phyloP scores from a whole-genome alignment of 768 basidiomycete genomes.

The Boletus pseudo-olivaceus region DNA sequence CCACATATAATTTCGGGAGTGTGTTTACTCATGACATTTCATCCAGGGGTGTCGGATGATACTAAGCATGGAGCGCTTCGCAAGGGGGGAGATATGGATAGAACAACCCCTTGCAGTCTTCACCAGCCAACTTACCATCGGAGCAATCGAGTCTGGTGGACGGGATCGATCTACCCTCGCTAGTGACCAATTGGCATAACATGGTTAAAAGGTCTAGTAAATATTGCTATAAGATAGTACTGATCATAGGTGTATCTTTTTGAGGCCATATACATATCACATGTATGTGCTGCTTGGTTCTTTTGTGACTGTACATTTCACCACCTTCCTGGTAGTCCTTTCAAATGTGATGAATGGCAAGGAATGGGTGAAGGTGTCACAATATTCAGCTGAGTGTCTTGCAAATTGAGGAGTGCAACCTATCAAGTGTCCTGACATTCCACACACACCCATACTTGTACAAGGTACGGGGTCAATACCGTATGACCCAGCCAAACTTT shows the following conservation, averaged over 20 bases:
- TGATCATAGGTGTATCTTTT: background rate
- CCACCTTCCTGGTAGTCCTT: background rate
- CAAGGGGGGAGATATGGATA: background rate
- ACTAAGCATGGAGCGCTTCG: conserved; percentile 18
- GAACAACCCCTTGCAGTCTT: background rate
- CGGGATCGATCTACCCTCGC: background rate
- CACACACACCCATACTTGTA: no score
- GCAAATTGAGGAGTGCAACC: no score
- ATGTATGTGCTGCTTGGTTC: background rate
- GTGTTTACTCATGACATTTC: background rate
- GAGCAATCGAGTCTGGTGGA: background rate
- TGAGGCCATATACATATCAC: no score
- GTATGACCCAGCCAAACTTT: no score
- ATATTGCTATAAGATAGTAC: background rate
- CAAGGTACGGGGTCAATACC: no score
- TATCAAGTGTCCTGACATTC: no score
- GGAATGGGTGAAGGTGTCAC: background rate
- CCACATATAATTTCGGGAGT: background rate
- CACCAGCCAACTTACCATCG: conserved; percentile 13
- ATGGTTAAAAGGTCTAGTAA: background rate
- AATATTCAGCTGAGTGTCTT: background rate
- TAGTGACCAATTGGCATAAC: background rate
- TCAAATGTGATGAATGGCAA: background rate
- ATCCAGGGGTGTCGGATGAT: conserved; percentile 27
- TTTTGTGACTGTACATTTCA: background rate